Evolutionary conservation across 345 rosid species (phyloP).

Genomic region (Arabidopsis suecica): DNA sequence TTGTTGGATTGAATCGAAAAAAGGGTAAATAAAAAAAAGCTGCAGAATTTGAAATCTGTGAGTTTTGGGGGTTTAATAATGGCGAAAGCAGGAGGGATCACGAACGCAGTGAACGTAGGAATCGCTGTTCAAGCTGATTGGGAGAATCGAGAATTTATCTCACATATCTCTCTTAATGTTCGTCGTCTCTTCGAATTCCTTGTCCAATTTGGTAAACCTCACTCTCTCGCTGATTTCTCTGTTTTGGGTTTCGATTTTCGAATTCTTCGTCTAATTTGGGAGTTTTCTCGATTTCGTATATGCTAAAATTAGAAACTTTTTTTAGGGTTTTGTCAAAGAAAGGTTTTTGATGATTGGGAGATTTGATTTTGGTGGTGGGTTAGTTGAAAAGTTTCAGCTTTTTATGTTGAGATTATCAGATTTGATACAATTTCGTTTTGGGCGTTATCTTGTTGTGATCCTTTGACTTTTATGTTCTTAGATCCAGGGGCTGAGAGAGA

Average conservation of each 20-base stretch:
- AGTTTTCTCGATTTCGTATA: neutral
- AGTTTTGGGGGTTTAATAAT: constrained; percentile 43
- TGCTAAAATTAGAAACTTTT: constrained; percentile 39
- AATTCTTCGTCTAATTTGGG: neutral
- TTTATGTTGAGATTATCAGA: neutral
- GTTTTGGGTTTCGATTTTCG: constrained; percentile 27
- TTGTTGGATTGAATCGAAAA: constrained; percentile 7
- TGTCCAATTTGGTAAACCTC: constrained; percentile 75
- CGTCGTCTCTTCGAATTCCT: constrained; percentile 99
- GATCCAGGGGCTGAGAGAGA: constrained; percentile 20
- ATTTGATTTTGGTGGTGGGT: constrained; percentile 21
- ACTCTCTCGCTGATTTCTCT: neutral
- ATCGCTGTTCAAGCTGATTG: constrained; percentile 99
- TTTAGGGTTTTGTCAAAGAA: neutral
- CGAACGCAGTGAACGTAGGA: constrained; percentile 99
- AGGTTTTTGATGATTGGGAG: constrained; percentile 3
- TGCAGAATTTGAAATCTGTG: constrained; percentile 32
- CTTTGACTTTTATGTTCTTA: constrained; percentile 14
- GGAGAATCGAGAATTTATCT: constrained; percentile 98
- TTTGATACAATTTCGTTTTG: neutral
- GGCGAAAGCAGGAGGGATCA: constrained; percentile 98
- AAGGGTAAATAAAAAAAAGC: neutral
- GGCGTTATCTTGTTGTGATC: constrained; percentile 15
- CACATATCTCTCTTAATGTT: constrained; percentile 95
- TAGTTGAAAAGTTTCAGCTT: constrained; percentile 13